Percentiles rank a stretch among this genome's conserved stretches.
Evolutionary conservation across 495 filamentous ascomycete genomes (phyloP).

Genomic region (Xylaria grammica): DNA sequence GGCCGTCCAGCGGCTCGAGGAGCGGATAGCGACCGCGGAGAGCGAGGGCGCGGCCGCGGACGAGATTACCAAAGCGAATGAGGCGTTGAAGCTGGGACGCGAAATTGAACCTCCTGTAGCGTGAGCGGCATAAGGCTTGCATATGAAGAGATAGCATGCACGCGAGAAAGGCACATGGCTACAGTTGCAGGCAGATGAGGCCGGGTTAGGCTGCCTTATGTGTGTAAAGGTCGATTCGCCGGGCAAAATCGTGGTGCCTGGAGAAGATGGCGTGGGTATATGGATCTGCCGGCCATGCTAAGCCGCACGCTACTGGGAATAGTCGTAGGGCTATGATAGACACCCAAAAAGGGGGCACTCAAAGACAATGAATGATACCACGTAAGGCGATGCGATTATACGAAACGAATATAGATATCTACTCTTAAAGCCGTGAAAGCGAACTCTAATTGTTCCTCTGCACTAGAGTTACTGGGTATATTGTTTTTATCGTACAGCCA

Average conservation of each 20-base stretch:
- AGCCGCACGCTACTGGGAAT: neutral
- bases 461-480: slow-evolving; percentile 19
- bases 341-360: neutral
- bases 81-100: slow-evolving; percentile 49
- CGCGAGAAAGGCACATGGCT: neutral
- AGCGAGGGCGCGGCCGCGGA: slow-evolving; percentile 64
- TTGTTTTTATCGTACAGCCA: slow-evolving; percentile 18
- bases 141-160: neutral
- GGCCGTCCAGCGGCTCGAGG: slow-evolving; percentile 71
- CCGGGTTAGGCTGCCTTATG: neutral
- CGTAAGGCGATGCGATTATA: neutral
- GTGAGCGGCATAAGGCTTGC: slow-evolving; percentile 1
- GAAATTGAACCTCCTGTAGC: slow-evolving; percentile 42
- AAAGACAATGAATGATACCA: slow-evolving; percentile 18
- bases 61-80: slow-evolving; percentile 66
- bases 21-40: slow-evolving; percentile 57
- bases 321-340: neutral
- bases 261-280: neutral
- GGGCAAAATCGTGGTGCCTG: neutral
- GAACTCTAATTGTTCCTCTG: neutral
- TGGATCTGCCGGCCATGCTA: neutral
- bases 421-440: neutral
- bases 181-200: neutral
- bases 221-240: neutral
- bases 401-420: slow-evolving; percentile 12